Percentiles rank a stretch among this genome's conserved stretches.
Conservation (phyloP, 768 basidiomycete genomes). For the Lentinula sp. region DNA sequence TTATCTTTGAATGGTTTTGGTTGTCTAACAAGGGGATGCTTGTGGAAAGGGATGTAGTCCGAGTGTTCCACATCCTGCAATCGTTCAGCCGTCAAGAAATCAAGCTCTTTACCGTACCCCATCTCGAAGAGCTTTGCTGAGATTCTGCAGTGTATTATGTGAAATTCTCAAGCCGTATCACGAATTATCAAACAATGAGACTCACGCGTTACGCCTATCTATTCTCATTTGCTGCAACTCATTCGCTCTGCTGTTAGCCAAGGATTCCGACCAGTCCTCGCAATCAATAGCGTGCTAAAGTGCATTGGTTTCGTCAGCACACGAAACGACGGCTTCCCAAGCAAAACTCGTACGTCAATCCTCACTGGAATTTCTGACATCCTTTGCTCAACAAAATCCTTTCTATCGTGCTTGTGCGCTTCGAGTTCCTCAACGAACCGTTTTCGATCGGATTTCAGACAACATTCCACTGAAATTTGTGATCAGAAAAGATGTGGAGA, state of each 20-base stretch:
- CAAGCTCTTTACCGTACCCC: not conserved
- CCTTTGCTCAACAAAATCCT: not conserved
- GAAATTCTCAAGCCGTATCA: too few relatives aligned
- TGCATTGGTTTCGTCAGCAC: not conserved
- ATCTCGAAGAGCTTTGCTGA: not conserved
- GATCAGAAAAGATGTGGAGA: not conserved
- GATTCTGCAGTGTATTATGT: not conserved
- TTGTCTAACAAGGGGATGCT: conserved; percentile 10
- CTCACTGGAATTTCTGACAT: not conserved
- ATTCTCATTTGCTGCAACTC: not conserved
- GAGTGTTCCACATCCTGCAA: not conserved
- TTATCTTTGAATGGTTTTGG: conserved; percentile 8
- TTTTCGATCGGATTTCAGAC: not conserved
- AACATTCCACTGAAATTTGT: not conserved
- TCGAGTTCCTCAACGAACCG: not conserved
- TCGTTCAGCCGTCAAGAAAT: not conserved
- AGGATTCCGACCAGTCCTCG: not conserved
- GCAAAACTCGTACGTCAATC: not conserved
- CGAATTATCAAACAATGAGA: not conserved
- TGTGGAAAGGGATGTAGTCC: not conserved
- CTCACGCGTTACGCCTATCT: not conserved
- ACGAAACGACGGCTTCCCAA: not conserved
- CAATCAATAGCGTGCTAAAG: not conserved
- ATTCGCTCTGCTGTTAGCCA: not conserved
- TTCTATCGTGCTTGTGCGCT: not conserved